phyloP scores from a whole-genome alignment of 768 basidiomycete species.

The Termitomyces bulborhizus region DNA sequence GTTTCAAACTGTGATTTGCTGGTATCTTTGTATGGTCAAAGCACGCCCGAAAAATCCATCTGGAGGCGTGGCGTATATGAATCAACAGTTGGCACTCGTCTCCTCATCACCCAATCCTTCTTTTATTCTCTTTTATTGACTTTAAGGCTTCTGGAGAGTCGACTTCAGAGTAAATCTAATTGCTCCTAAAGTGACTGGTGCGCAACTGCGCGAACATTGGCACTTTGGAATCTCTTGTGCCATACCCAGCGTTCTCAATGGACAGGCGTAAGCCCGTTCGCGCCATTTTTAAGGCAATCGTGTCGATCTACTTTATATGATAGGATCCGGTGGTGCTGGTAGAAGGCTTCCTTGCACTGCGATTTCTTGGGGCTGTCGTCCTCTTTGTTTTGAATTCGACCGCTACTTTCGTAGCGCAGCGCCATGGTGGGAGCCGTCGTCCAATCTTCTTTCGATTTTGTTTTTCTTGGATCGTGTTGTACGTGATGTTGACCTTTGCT shows the following conservation, averaged over 20 bases:
- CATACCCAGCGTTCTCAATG: background rate
- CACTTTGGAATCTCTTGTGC: background rate
- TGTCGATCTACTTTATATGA: background rate
- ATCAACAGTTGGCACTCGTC: too few species aligned
- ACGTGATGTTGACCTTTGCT: slow-evolving; percentile 25
- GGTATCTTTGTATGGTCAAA: too few species aligned
- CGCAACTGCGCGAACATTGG: background rate
- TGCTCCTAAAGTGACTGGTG: background rate
- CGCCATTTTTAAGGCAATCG: background rate
- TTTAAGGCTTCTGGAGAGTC: slow-evolving; percentile 8
- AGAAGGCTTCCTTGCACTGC: slow-evolving; percentile 20
- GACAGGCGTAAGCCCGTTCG: slow-evolving; percentile 4
- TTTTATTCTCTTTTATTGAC: background rate
- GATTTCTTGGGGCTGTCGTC: slow-evolving; percentile 21
- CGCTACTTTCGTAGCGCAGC: slow-evolving; percentile 21
- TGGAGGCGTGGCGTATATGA: too few species aligned
- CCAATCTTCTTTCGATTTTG: slow-evolving; percentile 31
- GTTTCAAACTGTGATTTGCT: too few species aligned
- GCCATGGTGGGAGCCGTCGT: slow-evolving; percentile 19
- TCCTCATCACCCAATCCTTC: too few species aligned
- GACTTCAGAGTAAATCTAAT: slow-evolving; percentile 2
- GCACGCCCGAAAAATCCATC: too few species aligned
- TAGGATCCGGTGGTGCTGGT: background rate
- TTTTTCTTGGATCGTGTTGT: slow-evolving; percentile 29
- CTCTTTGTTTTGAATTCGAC: slow-evolving; percentile 18